Evolutionary conservation across 139 green algal species (phyloP).

Genomic region (Chlamydomonas incerta): DNA sequence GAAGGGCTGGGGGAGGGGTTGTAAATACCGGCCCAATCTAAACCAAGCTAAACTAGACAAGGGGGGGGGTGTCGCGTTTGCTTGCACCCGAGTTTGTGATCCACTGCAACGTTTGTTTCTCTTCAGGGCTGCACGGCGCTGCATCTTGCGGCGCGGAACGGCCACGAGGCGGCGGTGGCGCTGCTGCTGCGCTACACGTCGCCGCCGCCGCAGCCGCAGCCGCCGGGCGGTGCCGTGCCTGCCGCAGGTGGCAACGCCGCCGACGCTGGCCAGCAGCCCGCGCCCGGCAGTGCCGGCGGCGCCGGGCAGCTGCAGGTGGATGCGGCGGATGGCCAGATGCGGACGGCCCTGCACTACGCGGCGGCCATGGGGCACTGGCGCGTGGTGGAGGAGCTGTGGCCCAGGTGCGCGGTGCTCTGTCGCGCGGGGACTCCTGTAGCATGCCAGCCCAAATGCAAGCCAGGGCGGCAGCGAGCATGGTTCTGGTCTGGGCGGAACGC

Average conservation of each 20-base stretch:
- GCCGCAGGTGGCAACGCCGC: neutral
- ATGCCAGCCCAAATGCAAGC: too few species aligned
- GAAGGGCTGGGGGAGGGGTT: too few species aligned
- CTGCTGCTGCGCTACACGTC: neutral
- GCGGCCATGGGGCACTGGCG: conserved; percentile 33
- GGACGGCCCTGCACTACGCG: conserved; percentile 25
- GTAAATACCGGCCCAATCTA: too few species aligned
- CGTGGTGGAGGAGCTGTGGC: conserved; percentile 44
- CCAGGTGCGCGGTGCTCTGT: neutral
- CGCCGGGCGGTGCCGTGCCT: neutral
- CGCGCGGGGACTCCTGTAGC: too few species aligned
- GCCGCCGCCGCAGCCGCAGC: neutral
- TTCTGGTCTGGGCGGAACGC: too few species aligned
- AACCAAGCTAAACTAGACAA: too few species aligned
- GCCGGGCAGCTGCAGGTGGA: neutral
- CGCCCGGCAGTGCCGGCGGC: neutral
- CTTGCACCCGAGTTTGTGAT: too few species aligned
- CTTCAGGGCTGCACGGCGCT: conserved; percentile 25
- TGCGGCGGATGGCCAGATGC: neutral
- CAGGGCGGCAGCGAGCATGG: too few species aligned
- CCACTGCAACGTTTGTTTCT: too few species aligned
- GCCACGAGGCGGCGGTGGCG: conserved; percentile 5
- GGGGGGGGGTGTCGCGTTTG: too few species aligned
- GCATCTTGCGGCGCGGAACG: conserved; percentile 30
- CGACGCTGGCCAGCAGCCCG: too few species aligned